These are phyloP conservation scores for Pichia exigua DNA, from an alignment of 805 yeast genomes.

Conservation along the genomic window DNA sequence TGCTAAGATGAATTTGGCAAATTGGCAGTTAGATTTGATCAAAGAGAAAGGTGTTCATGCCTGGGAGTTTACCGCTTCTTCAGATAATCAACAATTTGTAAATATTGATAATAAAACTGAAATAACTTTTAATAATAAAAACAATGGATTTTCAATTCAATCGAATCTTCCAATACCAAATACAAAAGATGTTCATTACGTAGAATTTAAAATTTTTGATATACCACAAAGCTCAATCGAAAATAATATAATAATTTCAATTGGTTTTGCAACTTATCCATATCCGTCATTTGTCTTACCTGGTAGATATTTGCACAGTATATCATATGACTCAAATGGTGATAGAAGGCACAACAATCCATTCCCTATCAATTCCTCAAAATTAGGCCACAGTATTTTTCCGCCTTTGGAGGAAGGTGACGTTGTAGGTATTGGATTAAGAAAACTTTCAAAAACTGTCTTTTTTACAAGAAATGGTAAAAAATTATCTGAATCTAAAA, in stretches of 20 bases:
- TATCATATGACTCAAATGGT: slow-evolving; percentile 86
- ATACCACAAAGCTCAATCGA: slow-evolving; percentile 39
- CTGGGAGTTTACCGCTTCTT: slow-evolving; percentile 58
- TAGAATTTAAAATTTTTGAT: slow-evolving; percentile 78
- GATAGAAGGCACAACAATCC: slow-evolving; percentile 74
- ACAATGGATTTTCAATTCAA: slow-evolving; percentile 45
- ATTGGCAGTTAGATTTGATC: slow-evolving; percentile 56
- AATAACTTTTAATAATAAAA: slow-evolving; percentile 31
- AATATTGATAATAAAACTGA: slow-evolving; percentile 44
- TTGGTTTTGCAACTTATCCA: slow-evolving; percentile 81
- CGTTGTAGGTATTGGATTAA: slow-evolving; percentile 86
- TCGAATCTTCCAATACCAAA: slow-evolving; percentile 82
- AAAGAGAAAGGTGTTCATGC: slow-evolving; percentile 87
- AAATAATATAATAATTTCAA: slow-evolving; percentile 45
- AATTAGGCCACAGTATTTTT: slow-evolving; percentile 21
- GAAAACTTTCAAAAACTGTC: slow-evolving; percentile 73
- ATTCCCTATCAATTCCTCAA: slow-evolving; percentile 30
- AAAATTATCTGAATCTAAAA: slow-evolving; percentile 69
- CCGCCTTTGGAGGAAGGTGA: slow-evolving; percentile 74
- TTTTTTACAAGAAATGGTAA: slow-evolving; percentile 95
- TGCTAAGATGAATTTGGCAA: slow-evolving; percentile 25
- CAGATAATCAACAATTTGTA: slow-evolving; percentile 4
- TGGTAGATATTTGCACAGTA: slow-evolving; percentile 79
- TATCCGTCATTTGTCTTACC: slow-evolving; percentile 92
- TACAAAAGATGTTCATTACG: slow-evolving; percentile 79